A percentile compares a stretch with the other conserved stretches of the same genome.
Evolutionary conservation across 805 yeast genomes (phyloP).

Genomic region (Cyberlindnera galapagoensis): DNA sequence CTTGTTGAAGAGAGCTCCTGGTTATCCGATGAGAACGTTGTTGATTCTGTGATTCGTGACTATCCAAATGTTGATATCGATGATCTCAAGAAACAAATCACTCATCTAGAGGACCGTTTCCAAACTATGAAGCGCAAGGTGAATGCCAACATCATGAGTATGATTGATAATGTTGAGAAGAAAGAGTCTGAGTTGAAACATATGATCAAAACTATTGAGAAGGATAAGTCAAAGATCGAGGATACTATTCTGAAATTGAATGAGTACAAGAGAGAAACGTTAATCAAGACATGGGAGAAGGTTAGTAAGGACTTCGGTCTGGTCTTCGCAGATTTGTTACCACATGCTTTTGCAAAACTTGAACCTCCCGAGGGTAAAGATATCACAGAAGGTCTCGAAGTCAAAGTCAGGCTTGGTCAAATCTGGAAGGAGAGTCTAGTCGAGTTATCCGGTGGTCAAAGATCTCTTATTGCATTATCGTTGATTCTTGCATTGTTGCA

Average conservation of each 20-base stretch:
- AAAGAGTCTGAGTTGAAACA: conserved; percentile 69
- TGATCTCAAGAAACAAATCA: conserved; percentile 53
- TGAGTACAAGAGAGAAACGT: conserved; percentile 76
- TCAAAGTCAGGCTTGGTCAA: conserved; percentile 80
- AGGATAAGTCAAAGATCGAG: conserved; percentile 83
- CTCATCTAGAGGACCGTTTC: conserved; percentile 50
- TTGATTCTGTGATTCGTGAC: conserved; percentile 50
- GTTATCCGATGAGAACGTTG: conserved; percentile 60
- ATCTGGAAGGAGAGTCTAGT: conserved; percentile 96
- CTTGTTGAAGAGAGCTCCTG: conserved; percentile 58
- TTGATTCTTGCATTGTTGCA: conserved; percentile 86
- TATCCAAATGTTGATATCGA: conserved; percentile 58
- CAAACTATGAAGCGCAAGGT: conserved; percentile 74
- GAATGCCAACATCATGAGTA: conserved; percentile 79
- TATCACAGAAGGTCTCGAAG: conserved; percentile 85
- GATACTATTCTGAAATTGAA: conserved; percentile 81
- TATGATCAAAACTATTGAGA: conserved; percentile 82
- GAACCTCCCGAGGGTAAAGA: conserved; percentile 77
- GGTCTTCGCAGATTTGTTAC: conserved; percentile 81
- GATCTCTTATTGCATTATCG: conserved; percentile 90
- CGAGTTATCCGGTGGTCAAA: conserved; percentile 94
- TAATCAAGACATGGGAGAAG: conserved; percentile 77
- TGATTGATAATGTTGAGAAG: conserved; percentile 88
- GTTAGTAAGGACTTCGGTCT: conserved; percentile 87
- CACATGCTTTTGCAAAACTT: conserved; percentile 84